phyloP scores from a whole-genome alignment of 2,329 filamentous ascomycete genomes.

The Xylariaceae sp. region DNA sequence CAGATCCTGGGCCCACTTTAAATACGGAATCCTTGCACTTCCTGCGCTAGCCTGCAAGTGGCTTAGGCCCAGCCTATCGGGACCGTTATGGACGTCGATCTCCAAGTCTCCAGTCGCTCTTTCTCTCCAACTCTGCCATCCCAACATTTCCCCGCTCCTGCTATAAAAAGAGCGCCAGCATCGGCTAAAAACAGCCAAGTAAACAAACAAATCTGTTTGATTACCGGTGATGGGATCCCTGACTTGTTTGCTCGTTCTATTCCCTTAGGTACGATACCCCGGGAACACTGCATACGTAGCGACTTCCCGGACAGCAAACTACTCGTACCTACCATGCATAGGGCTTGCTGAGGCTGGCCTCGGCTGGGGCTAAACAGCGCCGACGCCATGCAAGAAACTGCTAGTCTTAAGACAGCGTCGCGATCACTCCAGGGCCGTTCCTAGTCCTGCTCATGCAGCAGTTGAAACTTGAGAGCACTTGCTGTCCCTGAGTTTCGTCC shows the following conservation, averaged over 20 bases:
- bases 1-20: conserved; percentile 8
- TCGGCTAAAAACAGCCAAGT: background rate
- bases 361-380: too few relatives aligned
- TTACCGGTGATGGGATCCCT: background rate
- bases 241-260: background rate
- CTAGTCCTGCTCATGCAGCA: too few relatives aligned
- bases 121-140: background rate
- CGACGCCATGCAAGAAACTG: too few relatives aligned
- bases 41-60: background rate
- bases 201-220: background rate
- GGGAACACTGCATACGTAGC: too few relatives aligned
- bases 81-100: background rate
- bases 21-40: background rate
- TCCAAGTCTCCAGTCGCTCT: background rate
- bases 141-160: background rate
- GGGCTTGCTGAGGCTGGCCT: too few relatives aligned
- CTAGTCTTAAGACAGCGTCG: too few relatives aligned
- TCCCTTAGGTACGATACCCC: background rate
- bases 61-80: background rate
- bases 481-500: too few relatives aligned
- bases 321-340: too few relatives aligned
- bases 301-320: too few relatives aligned
- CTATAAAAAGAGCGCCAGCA: background rate
- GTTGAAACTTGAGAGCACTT: too few relatives aligned
- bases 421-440: too few relatives aligned